Evolutionary conservation across 179 eudicot species (phyloP).

Genomic region (Amaranthus tricolor): DNA sequence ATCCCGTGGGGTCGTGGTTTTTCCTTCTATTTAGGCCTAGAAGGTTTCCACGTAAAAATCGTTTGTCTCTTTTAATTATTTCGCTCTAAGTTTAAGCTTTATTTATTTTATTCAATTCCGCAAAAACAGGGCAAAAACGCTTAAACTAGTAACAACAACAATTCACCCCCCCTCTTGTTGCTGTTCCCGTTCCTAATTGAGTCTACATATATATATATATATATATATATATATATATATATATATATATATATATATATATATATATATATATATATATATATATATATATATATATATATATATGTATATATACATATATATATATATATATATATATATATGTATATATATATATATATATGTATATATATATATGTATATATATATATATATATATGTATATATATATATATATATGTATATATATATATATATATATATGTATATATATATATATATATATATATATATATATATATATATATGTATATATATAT

Average conservation of each 20-base stretch:
- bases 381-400: not conserved
- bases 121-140: too few species aligned
- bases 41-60: too few species aligned
- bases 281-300: constrained; percentile 3
- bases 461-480: not conserved
- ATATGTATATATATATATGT: not conserved
- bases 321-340: not conserved
- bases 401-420: constrained; percentile 1
- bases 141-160: too few species aligned
- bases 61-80: too few species aligned
- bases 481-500: not conserved
- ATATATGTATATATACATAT: not conserved
- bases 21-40: too few species aligned
- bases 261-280: constrained; percentile 1
- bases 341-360: not conserved
- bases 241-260: constrained; percentile 2
- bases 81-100: too few species aligned
- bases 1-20: too few species aligned
- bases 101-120: too few species aligned
- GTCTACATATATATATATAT: not conserved
- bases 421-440: not conserved
- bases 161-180: too few species aligned
- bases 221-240: not conserved
- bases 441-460: not conserved
- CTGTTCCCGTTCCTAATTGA: too few species aligned